Base-by-base conservation (phyloP, 148 eudicot genomes). In the Silene uniflora region DNA sequence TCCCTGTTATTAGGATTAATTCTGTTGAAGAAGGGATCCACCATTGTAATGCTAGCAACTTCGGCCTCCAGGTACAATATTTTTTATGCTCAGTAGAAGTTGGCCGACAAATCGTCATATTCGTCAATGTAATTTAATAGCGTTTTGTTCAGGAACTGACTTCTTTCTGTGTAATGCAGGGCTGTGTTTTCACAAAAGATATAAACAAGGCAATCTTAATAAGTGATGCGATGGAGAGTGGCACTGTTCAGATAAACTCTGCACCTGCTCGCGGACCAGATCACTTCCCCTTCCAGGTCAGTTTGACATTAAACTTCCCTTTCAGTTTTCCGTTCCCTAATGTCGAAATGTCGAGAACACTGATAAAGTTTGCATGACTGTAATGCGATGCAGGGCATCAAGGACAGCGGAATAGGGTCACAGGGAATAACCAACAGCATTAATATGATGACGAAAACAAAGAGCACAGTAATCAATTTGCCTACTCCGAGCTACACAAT, bases 211-310 rank as follows among this genome's bases (percentile, higher is more conserved):
- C 98, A 27, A 90, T 94, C 17, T 79, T 94, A 87, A 91, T 94
- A 58, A 91, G 98, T 63, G 98, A 94, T 77, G 97, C 98, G 0
- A 94, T 94, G 98, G 98, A 94, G 85, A 79, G 93, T 0, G 98
- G 98, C 78, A 94, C 98, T 8, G 88, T 94, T 75, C 98, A 94
- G 87, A 94, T 94, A 69, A 94, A 94, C 80, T 94, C 98, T 3
- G 98, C 98, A 23, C 97, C 98, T 11, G 98, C 98, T 80, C 90
- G 98, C 46, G 98, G 98, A 35, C 98, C 98, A 0, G 98, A 94
- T 80, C 98, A 94, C 81, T 94, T 94, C 68, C 98, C 98, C 9
- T 94, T 94, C 82, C 98, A 94, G 92, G 98, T 90, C 23, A 79
- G 69, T 74, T 70, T 56, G 44, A 39, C 23, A 42, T 65, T 16